phyloP scores from a whole-genome alignment of 148 eudicot species.

The Persicaria tinctoria region DNA sequence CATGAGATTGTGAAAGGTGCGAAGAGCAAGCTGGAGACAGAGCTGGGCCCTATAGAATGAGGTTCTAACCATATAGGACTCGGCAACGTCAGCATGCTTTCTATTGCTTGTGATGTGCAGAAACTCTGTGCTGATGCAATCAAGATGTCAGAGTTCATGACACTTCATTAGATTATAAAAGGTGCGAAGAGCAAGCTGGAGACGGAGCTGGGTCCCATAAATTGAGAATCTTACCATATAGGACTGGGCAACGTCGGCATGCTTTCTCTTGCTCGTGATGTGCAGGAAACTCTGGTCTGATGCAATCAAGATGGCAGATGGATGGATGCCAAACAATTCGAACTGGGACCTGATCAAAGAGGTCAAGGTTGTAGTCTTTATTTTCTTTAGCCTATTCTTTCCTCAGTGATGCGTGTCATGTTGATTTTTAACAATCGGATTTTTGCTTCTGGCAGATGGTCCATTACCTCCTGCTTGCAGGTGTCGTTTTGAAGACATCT shows the following conservation, averaged over 20 bases:
- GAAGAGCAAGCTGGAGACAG: constrained; percentile 57
- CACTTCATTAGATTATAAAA: constrained; percentile 29
- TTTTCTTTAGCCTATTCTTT: no score
- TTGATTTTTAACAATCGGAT: background rate
- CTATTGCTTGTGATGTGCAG: constrained; percentile 64
- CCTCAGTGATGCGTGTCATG: background rate
- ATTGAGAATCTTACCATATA: constrained; percentile 51
- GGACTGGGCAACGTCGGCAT: constrained; percentile 71
- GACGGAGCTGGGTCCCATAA: constrained; percentile 66
- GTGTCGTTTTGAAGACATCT: constrained; percentile 69
- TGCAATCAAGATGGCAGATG: constrained; percentile 71
- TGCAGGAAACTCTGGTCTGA: constrained; percentile 62
- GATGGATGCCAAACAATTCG: constrained; percentile 41
- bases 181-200: constrained; percentile 67
- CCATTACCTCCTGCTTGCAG: constrained; percentile 82
- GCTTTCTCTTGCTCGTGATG: constrained; percentile 59
- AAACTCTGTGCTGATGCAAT: constrained; percentile 65
- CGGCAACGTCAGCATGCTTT: constrained; percentile 66
- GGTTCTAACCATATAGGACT: constrained; percentile 56
- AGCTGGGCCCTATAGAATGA: constrained; percentile 67
- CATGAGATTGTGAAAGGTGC: constrained; percentile 59
- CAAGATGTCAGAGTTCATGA: constrained; percentile 65
- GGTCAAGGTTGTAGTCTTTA: constrained; percentile 27
- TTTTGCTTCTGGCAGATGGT: constrained; percentile 50
- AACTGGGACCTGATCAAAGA: constrained; percentile 17